Evolutionary conservation across 768 basidiomycete genomes (phyloP), one percentile per base, ranked within the genome.

Genomic region (Phlebiopsis gigantea): DNA sequence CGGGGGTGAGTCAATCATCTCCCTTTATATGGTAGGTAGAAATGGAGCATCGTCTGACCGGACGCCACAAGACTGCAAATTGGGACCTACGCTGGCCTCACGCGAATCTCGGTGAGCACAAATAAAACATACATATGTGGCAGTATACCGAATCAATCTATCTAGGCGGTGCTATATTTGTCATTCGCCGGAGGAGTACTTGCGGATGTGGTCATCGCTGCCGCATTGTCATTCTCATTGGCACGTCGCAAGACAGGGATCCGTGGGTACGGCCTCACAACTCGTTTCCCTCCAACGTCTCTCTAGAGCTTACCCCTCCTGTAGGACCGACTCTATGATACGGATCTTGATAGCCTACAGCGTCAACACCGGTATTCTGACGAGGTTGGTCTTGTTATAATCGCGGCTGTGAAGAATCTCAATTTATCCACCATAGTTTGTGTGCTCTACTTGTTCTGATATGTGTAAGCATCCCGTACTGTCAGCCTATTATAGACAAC

Each of bases 101-200:
- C 47, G 15, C 39, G 55, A n/a, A 62, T 65, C 4, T 67, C 63
- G 17, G 63, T 63, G 21, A 45, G 55, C 34, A 39, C n/a, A n/a
- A n/a, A n/a, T n/a, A n/a, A n/a, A n/a, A n/a, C n/a, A n/a, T n/a
- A n/a, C n/a, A n/a, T n/a, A n/a, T n/a, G n/a, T n/a, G n/a, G n/a
- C n/a, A n/a, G n/a, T n/a, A n/a, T n/a, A n/a, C n/a, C n/a, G n/a
- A n/a, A n/a, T n/a, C n/a, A n/a, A n/a, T n/a, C n/a, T n/a, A n/a
- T n/a, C 10, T n/a, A 66, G 65, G 64, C 58, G 56, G 59, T 68
- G 26, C 34, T 68, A 5, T 68, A 68, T 43, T 43, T 57, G 14
- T 62, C 63, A 26, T 57, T 68, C 12, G 64, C 62, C 12, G 54
- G 62, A 19, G 63, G 64, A 2, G 61, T 63, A 7, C 52, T 58